Evolutionary conservation across 2,329 filamentous ascomycete genomes (phyloP).

Genomic region (Cercospora sesami): DNA sequence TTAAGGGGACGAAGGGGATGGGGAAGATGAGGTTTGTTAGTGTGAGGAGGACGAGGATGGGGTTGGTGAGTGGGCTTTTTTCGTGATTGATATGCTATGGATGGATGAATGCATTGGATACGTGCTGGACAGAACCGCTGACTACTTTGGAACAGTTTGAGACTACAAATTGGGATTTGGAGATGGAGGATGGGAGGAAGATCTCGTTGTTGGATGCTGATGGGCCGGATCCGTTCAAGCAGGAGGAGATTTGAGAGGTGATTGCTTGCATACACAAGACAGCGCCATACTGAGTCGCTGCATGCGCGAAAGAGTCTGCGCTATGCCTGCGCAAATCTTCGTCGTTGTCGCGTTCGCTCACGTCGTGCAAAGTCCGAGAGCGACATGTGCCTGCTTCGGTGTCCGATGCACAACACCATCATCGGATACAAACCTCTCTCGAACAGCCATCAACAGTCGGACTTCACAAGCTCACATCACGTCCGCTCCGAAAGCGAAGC

Average conservation of each 20-base stretch:
- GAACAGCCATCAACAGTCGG: neutral
- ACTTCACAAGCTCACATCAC: neutral
- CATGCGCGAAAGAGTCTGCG: neutral
- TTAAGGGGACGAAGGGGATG: conserved; percentile 71
- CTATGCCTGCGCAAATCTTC: neutral
- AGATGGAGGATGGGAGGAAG: conserved; percentile 63
- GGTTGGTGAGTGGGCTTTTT: conserved; percentile 49
- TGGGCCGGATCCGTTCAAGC: conserved; percentile 63
- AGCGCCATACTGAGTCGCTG: neutral
- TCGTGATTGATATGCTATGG: neutral
- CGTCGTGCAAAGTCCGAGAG: neutral
- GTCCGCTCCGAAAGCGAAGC: conserved; percentile 1
- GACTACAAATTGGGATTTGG: conserved; percentile 87
- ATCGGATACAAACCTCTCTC: neutral
- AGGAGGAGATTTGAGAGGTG: conserved; percentile 9
- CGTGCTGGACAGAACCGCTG: neutral
- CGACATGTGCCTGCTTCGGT: neutral
- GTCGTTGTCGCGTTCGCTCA: neutral
- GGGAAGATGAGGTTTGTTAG: conserved; percentile 81
- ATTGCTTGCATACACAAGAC: neutral
- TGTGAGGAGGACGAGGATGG: conserved; percentile 65
- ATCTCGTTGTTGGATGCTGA: conserved; percentile 73
- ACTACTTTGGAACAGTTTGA: conserved; percentile 61
- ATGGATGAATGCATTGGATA: neutral
- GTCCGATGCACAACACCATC: neutral